Conservation (phyloP, 805 yeast species). For the Starmerella bacillaris region DNA sequence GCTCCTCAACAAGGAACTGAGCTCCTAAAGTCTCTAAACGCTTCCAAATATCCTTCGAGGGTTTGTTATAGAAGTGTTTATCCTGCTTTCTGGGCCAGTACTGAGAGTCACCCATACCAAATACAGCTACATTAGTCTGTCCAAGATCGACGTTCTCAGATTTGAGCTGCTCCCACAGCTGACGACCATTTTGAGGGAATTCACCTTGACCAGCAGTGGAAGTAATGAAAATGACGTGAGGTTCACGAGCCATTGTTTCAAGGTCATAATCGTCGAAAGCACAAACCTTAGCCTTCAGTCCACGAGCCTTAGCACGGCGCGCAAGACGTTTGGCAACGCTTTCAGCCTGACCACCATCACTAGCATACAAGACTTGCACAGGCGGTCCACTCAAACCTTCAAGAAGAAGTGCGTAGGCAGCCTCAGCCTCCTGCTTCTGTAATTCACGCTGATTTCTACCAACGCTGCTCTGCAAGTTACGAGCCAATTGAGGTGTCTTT, state of each 20-base stretch:
- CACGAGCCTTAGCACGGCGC: constrained; percentile 63
- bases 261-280: constrained; percentile 52
- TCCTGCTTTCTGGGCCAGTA: constrained; percentile 98
- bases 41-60: constrained; percentile 53
- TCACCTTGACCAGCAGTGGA: constrained; percentile 81
- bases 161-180: constrained; percentile 57
- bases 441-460: constrained; percentile 41
- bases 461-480: constrained; percentile 46
- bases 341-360: constrained; percentile 84
- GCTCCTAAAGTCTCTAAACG: constrained; percentile 58
- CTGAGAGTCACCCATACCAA: constrained; percentile 65
- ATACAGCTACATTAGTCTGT: constrained; percentile 38
- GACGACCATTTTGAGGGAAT: constrained; percentile 66
- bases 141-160: constrained; percentile 35
- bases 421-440: constrained; percentile 52
- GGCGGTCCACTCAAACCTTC: constrained; percentile 91
- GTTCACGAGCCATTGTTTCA: constrained; percentile 46
- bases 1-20: constrained; percentile 36
- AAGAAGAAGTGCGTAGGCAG: constrained; percentile 55
- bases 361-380: constrained; percentile 64
- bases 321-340: constrained; percentile 61
- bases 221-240: constrained; percentile 47
- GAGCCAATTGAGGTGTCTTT: constrained; percentile 55
- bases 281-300: constrained; percentile 45
- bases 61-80: constrained; percentile 83